Evolutionary conservation across 192 early-diverging fungal species (phyloP), one percentile per base, ranked within the genome.

Genomic region (Chytriomyces sp.): DNA sequence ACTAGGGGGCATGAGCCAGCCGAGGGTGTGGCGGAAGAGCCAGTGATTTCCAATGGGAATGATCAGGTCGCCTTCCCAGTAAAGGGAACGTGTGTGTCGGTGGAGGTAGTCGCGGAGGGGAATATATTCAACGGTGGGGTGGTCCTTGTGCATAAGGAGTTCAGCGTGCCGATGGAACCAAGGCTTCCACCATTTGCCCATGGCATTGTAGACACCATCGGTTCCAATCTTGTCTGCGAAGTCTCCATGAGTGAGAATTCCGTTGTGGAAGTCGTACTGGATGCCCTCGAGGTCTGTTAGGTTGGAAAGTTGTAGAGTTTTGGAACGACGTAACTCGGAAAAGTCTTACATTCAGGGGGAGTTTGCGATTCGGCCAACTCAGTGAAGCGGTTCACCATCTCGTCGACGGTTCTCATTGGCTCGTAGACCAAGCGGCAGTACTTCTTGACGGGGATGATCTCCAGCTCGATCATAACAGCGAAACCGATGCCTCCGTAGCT

Each of bases 111-210:
- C 71, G 36, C 80, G 73, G 37, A 81, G 61, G 4, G 80, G 80
- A 28, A 81, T 75, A 76, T 78, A 81, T 70, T 81, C 80, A 34
- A 70, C 76, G 14, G 39, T 58, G 22, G 69, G 26, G 33, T 64
- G 62, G 64, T 75, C 70, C 54, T 59, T 76, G 17, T 59, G 37
- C 59, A 78, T 55, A 63, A 76, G 67, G 22, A 52, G 28, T 36
- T 65, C 70, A n/a, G 64, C 73, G 71, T 81, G 80, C 55, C 64
- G 75, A 74, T 78, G 74, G 80, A 81, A 81, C 79, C 80, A 81
- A 14, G 80, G 80, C 68, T 78, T 78, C 63, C 66, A 78, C 64
- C 64, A 81, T 38, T 49, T 22, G 26, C 73, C 73, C 73, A 81
- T 73, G 31, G 59, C 39, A 67, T 81, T 81, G 65, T 67, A 61